phyloP scores from a whole-genome alignment of 139 green algal genomes.

The Choricystis sp. region DNA sequence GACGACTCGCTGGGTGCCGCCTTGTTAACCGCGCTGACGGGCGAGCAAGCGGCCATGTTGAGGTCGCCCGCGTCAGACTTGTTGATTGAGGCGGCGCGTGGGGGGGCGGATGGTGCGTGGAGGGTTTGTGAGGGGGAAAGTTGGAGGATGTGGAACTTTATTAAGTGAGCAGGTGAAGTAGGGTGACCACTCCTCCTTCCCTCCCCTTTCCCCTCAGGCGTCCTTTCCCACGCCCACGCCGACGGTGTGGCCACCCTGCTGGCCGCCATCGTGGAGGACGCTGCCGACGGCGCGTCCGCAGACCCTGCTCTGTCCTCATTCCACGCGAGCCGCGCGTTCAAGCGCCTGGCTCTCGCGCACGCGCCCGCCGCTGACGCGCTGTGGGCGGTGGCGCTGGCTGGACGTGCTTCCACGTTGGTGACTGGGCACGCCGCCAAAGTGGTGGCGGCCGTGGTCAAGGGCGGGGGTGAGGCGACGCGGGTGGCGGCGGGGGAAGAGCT shows the following conservation, averaged over 20 bases:
- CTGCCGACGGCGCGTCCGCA: background rate
- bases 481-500: slow-evolving; percentile 23
- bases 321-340: background rate
- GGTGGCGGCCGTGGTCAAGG: slow-evolving; percentile 34
- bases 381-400: slow-evolving; percentile 14
- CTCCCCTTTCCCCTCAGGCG: too few species aligned
- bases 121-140: too few species aligned
- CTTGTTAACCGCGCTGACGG: slow-evolving; percentile 17
- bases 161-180: too few species aligned
- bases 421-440: slow-evolving; percentile 52
- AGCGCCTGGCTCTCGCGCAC: background rate
- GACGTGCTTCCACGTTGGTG: slow-evolving; percentile 27
- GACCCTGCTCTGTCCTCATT: background rate
- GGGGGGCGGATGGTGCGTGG: too few species aligned
- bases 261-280: slow-evolving; percentile 4
- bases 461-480: slow-evolving; percentile 8
- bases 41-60: slow-evolving; percentile 16
- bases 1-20: slow-evolving; percentile 21
- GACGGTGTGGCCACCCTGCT: too few species aligned
- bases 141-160: too few species aligned
- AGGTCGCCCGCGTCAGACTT: slow-evolving; percentile 4
- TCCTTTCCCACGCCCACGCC: too few species aligned
- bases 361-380: slow-evolving; percentile 10
- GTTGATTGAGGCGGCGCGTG: slow-evolving; percentile 34
- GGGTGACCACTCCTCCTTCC: too few species aligned